These are phyloP conservation scores for Pilasporangium apinafurcum DNA, from an alignment of 352 stramenopile species.

Conservation along the genomic window DNA sequence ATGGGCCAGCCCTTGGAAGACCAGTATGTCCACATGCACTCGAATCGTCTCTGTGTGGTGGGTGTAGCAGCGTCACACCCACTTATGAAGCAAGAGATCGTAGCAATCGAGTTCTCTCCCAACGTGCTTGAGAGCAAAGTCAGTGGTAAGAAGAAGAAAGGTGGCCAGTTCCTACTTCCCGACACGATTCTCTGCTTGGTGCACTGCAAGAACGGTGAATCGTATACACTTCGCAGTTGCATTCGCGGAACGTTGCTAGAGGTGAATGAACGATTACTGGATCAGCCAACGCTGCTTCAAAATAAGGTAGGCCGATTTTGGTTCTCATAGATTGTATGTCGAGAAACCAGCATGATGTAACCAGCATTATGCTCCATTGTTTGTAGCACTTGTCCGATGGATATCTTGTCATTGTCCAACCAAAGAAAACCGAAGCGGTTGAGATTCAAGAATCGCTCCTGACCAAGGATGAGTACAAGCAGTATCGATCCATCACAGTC, in stretches of 20 bases:
- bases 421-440: slow-evolving; percentile 67
- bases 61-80: slow-evolving; percentile 62
- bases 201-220: slow-evolving; percentile 49
- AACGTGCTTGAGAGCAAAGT: slow-evolving; percentile 68
- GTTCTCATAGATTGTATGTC: no score
- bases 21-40: slow-evolving; percentile 88
- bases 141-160: slow-evolving; percentile 86
- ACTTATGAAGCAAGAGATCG: slow-evolving; percentile 57
- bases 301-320: no score
- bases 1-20: slow-evolving; percentile 65
- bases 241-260: slow-evolving; percentile 77
- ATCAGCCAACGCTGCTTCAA: slow-evolving; percentile 55
- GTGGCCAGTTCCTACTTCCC: slow-evolving; percentile 63
- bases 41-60: slow-evolving; percentile 81
- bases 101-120: slow-evolving; percentile 51
- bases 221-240: slow-evolving; percentile 68
- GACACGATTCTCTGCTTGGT: slow-evolving; percentile 62
- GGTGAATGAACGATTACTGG: slow-evolving; percentile 61
- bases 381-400: slow-evolving; percentile 60
- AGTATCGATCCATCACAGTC: slow-evolving; percentile 44
- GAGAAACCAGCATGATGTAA: no score
- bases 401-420: slow-evolving; percentile 78
- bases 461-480: slow-evolving; percentile 70
- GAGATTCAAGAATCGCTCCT: slow-evolving; percentile 81
- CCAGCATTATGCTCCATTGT: no score